These are phyloP conservation scores for Cyclaneusma minus DNA, from an alignment of 2,329 filamentous ascomycete genomes.

Conservation along the genomic window DNA sequence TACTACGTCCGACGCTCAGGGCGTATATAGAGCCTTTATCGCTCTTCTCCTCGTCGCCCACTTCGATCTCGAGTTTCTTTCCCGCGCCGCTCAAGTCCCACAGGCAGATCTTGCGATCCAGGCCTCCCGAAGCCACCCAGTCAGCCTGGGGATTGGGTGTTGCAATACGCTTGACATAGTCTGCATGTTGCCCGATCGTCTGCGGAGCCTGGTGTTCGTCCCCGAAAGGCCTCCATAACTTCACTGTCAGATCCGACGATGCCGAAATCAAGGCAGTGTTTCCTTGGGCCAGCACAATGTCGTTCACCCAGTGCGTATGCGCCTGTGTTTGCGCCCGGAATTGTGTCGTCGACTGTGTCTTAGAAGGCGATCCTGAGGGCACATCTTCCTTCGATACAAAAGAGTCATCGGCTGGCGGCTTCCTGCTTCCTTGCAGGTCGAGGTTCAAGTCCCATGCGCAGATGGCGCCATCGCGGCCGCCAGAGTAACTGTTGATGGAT, in stretches of 20 bases:
- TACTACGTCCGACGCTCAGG: slow-evolving; percentile 60
- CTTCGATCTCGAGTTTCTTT: slow-evolving; percentile 74
- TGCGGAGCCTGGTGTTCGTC: slow-evolving; percentile 48
- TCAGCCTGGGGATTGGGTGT: slow-evolving; percentile 54
- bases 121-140: slow-evolving; percentile 87
- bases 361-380: slow-evolving; percentile 17
- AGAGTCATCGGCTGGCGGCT: slow-evolving; percentile 10
- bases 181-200: slow-evolving; percentile 81
- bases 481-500: slow-evolving; percentile 60
- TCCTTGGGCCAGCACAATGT: slow-evolving; percentile 50
- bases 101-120: slow-evolving; percentile 81
- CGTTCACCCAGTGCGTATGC: slow-evolving; percentile 68
- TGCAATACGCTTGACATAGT: slow-evolving; percentile 92
- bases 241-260: slow-evolving; percentile 60
- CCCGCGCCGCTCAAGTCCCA: slow-evolving; percentile 89
- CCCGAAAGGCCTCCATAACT: slow-evolving; percentile 62
- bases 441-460: slow-evolving; percentile 89
- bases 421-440: slow-evolving; percentile 31
- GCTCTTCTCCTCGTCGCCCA: slow-evolving; percentile 63
- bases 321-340: slow-evolving; percentile 51
- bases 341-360: slow-evolving; percentile 31
- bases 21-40: slow-evolving; percentile 96
- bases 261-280: slow-evolving; percentile 54
- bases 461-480: slow-evolving; percentile 84
- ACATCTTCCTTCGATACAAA: slow-evolving; percentile 11